phyloP scores from a whole-genome alignment of 345 rosid genomes.

The Camelina neglecta region DNA sequence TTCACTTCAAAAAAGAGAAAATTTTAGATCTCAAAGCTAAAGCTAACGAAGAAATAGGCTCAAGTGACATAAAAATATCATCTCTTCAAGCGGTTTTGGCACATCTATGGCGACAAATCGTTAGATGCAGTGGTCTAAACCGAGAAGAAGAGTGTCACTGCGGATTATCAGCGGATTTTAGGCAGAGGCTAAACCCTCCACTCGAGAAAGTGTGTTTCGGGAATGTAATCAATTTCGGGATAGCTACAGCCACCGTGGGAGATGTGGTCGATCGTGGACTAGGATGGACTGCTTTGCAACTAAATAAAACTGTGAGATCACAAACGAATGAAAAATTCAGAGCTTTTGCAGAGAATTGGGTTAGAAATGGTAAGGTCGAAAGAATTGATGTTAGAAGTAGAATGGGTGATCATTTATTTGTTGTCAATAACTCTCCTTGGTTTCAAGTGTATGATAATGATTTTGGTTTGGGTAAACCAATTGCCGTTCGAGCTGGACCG shows the following conservation, averaged over 20 bases:
- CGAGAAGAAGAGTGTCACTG: slow-evolving; percentile 5
- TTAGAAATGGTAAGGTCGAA: neutral
- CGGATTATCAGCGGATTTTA: slow-evolving; percentile 16
- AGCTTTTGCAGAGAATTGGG: slow-evolving; percentile 24
- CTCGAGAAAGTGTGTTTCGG: slow-evolving; percentile 36
- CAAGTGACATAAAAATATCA: slow-evolving; percentile 21
- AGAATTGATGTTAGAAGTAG: neutral
- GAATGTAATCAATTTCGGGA: neutral
- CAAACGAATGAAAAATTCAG: slow-evolving; percentile 25
- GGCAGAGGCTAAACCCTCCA: slow-evolving; percentile 36
- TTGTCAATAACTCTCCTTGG: slow-evolving; percentile 45
- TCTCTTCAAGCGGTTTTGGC: slow-evolving; percentile 45
- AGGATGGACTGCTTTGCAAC: slow-evolving; percentile 20
- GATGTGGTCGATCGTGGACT: slow-evolving; percentile 18
- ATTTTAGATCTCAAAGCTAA: slow-evolving; percentile 46
- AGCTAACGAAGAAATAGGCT: slow-evolving; percentile 37
- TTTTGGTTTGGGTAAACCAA: slow-evolving; percentile 49
- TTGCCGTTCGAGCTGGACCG: slow-evolving; percentile 22
- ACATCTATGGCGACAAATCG: slow-evolving; percentile 37
- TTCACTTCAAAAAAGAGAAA: slow-evolving; percentile 35
- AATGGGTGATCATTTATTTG: neutral
- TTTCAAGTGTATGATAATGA: slow-evolving; percentile 48
- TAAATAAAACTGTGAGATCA: slow-evolving; percentile 5
- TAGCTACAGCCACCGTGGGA: slow-evolving; percentile 13
- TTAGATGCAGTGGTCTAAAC: slow-evolving; percentile 14